Evolutionary conservation across 2,329 filamentous ascomycete genomes (phyloP).

Genomic region (Basipetospora chlamydospora): DNA sequence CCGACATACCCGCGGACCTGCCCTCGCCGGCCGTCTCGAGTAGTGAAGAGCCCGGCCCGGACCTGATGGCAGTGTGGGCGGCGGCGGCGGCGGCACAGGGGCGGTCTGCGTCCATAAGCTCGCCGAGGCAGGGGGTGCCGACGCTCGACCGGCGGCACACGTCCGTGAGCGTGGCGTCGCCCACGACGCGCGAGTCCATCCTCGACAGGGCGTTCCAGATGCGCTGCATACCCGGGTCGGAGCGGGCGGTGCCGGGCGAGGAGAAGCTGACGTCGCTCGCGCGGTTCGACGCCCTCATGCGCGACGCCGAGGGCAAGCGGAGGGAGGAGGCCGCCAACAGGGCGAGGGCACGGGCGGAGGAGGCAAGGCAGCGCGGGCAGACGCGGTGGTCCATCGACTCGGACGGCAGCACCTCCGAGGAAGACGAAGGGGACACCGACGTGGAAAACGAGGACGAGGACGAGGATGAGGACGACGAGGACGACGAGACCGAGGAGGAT

Average conservation of each 20-base stretch:
- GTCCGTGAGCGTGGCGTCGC: constrained; percentile 30
- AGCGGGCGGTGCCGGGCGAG: constrained; percentile 37
- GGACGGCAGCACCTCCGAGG: background rate
- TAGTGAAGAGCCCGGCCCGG: constrained; percentile 36
- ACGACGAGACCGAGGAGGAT: constrained; percentile 20
- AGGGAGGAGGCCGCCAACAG: constrained; percentile 16
- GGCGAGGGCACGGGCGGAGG: constrained; percentile 7
- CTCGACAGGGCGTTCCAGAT: constrained; percentile 53
- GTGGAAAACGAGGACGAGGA: constrained; percentile 13
- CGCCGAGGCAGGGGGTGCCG: constrained; percentile 37
- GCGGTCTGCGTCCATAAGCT: constrained; percentile 41
- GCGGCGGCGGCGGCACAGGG: constrained; percentile 39
- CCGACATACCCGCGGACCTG: constrained; percentile 38
- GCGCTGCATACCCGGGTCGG: constrained; percentile 46
- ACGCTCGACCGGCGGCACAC: constrained; percentile 30
- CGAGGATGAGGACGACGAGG: constrained; percentile 21
- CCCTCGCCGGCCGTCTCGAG: constrained; percentile 39
- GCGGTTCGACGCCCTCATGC: constrained; percentile 52
- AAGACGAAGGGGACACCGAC: constrained; percentile 16
- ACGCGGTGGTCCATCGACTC: constrained; percentile 36
- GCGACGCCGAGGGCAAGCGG: constrained; percentile 38
- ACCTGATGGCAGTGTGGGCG: constrained; percentile 47
- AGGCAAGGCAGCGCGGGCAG: constrained; percentile 13
- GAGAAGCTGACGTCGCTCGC: constrained; percentile 51
- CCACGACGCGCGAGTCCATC: constrained; percentile 46